phyloP scores from a whole-genome alignment of 1,284 basidiomycete genomes.

The Austroboletus rostrupii region DNA sequence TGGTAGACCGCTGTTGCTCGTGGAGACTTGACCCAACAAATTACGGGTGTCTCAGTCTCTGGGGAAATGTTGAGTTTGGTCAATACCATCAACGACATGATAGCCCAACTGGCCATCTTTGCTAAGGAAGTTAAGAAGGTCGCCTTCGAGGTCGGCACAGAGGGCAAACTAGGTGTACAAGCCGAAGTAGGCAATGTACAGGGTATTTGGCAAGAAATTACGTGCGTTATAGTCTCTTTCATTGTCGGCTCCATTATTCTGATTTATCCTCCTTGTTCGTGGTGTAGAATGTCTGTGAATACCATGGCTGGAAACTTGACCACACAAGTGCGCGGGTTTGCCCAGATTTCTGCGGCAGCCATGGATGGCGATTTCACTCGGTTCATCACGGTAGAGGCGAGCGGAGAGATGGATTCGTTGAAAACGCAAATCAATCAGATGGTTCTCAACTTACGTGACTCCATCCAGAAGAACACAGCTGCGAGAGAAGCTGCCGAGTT shows the following conservation, averaged over 20 bases:
- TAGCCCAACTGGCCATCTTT: conserved; percentile 92
- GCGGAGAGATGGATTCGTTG: conserved; percentile 98
- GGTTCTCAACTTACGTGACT: conserved; percentile 96
- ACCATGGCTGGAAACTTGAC: conserved; percentile 97
- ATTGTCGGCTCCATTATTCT: not conserved
- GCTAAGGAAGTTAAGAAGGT: conserved; percentile 95
- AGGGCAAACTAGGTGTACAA: conserved; percentile 95
- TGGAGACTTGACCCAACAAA: conserved; percentile 93
- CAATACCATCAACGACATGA: conserved; percentile 95
- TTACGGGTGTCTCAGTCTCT: conserved; percentile 86
- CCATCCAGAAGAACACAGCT: conserved; percentile 98
- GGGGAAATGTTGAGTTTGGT: conserved; percentile 95
- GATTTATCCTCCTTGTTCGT: conserved; percentile 3
- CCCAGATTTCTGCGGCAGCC: conserved; percentile 97
- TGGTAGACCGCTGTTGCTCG: conserved; percentile 86
- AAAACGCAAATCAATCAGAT: conserved; percentile 99
- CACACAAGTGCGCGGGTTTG: conserved; percentile 98
- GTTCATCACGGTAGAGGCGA: conserved; percentile 98
- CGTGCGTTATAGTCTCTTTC: conserved; percentile 54
- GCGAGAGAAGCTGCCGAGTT: conserved; percentile 97
- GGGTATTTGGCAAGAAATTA: conserved; percentile 98
- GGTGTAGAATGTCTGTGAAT: conserved; percentile 77
- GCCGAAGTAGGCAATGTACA: conserved; percentile 96
- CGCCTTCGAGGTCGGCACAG: conserved; percentile 91
- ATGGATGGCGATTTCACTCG: conserved; percentile 99